Percentiles rank a stretch among this genome's conserved stretches.
These are phyloP conservation scores for Lyophyllum shimeji DNA, from an alignment of 768 basidiomycete species.

Conservation along the genomic window DNA sequence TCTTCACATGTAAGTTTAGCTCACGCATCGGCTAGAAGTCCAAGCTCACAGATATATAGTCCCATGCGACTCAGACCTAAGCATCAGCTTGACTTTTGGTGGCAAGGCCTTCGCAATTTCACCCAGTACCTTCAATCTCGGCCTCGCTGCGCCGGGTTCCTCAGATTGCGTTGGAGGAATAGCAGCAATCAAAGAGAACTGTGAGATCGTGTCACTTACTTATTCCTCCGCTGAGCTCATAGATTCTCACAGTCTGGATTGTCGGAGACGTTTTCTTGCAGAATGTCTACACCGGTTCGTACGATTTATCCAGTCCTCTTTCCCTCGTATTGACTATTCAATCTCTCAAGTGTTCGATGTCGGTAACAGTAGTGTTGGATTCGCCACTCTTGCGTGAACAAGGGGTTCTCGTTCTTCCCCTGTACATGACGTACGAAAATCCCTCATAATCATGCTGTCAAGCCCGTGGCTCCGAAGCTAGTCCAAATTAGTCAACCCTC, in stretches of 20 bases:
- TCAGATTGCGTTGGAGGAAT: slow-evolving; percentile 50
- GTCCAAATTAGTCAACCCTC: neutral
- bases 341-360: slow-evolving; percentile 35
- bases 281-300: slow-evolving; percentile 40
- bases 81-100: slow-evolving; percentile 37
- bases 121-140: slow-evolving; percentile 39
- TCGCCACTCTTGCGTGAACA: slow-evolving; percentile 40
- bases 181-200: slow-evolving; percentile 11
- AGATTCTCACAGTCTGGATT: slow-evolving; percentile 25
- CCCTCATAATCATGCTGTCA: neutral
- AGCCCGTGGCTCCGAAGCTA: neutral
- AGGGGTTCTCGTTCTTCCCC: neutral
- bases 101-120: slow-evolving; percentile 42
- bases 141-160: slow-evolving; percentile 48
- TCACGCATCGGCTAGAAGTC: neutral
- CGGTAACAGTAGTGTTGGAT: slow-evolving; percentile 35
- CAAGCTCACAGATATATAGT: slow-evolving; percentile 16
- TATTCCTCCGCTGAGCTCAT: neutral
- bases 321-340: neutral
- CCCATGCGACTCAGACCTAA: slow-evolving; percentile 26
- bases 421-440: neutral
- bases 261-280: slow-evolving; percentile 46
- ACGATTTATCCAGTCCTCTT: neutral
- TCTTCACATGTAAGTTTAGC: slow-evolving; percentile 26
- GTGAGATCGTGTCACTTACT: neutral